Conservation (phyloP, 225 moss, liverwort and hornwort genomes). For the Neckera pumila region DNA sequence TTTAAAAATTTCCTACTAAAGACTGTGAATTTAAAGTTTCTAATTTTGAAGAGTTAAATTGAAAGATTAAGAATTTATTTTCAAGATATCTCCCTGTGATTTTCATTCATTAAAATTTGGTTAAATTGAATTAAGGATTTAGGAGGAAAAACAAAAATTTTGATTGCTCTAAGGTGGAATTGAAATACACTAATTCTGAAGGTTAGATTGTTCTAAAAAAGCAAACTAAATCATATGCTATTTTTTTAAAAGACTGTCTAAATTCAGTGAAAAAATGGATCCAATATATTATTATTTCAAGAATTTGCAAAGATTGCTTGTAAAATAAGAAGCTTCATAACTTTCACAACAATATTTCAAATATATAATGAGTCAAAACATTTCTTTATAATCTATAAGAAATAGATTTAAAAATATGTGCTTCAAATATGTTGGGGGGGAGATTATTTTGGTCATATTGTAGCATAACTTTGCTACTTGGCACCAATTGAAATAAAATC, state of each 20-base stretch:
- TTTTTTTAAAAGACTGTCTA: neutral
- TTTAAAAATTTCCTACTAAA: neutral
- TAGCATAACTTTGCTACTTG: neutral
- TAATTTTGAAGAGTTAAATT: neutral
- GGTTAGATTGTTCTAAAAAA: neutral
- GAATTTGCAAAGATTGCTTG: accelerated
- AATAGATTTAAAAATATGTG: too few relatives aligned
- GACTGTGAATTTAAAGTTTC: neutral
- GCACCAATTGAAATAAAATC: neutral
- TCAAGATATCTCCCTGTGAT: accelerated
- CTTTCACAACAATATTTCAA: neutral
- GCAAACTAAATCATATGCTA: neutral
- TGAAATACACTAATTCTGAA: neutral
- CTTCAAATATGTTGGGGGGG: neutral
- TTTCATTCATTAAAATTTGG: neutral
- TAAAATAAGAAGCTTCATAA: neutral
- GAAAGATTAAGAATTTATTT: neutral
- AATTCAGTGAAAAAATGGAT: neutral
- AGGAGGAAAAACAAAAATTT: neutral
- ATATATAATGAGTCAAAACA: neutral
- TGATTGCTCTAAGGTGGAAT: neutral
- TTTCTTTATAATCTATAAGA: neutral
- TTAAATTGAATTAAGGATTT: accelerated
- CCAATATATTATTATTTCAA: neutral
- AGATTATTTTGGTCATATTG: neutral